Evolutionary conservation across 306 rosid genomes (phyloP), one percentile per base, ranked within the genome.

Genomic region (Cicer pinnatifidum): DNA sequence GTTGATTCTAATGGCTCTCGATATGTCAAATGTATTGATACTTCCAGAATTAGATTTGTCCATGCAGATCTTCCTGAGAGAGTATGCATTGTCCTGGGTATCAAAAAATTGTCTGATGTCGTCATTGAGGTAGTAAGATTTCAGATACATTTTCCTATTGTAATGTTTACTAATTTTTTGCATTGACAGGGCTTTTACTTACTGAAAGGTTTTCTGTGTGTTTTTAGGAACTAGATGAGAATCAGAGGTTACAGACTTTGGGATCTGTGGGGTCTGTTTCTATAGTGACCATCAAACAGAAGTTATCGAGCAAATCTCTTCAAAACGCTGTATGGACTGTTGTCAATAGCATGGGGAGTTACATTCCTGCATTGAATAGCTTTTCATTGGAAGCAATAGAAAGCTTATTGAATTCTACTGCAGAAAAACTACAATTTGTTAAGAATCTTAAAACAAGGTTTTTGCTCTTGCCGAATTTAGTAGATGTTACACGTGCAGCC

Each of bases 31-130:
- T 86, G 82, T 72, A 93, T 93, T 39, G 90, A 93, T 62, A 86
- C 89, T 65, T 91, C 92, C 68, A 91, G 92, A 76, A 67, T 93
- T 73, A 91, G 97, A 86, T 91, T 91, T 81, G 89, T 84, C 77
- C 98, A 93, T 78, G 87, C 92, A 47, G 91, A 93, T 83, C 90
- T 93, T 87, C 89, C 97, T 9, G 97, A 87, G 85, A 88, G 87
- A 82, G 90, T 87, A 28, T 89, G 98, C 75, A 38, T 17, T 39
- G 80, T 85, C 77, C 85, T 93, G 59, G 94, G 92, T 40, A 85
- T 91, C 6, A 91, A 84, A 82, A 93, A 84, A 81, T 85, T 93
- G 82, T 93, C 97, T 38, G 97, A 93, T 58, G 74, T 77, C 38
- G 96, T 93, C 73, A 81, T 84, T 75, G 98, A 93, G 98, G 98